Conservation (phyloP, 768 basidiomycete species). For the Collybia sordida region DNA sequence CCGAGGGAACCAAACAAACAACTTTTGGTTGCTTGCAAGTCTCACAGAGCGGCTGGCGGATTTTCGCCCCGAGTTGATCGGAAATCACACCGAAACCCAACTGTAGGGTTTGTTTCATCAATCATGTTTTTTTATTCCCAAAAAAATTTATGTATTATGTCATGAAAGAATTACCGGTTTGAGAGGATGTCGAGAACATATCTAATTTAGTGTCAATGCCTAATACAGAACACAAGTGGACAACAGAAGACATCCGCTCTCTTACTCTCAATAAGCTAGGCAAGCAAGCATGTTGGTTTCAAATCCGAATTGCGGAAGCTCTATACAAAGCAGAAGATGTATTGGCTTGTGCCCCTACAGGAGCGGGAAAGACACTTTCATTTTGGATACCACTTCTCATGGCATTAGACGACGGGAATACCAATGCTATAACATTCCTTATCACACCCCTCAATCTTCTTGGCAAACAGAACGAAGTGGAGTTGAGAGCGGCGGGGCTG, state of each 20-base stretch:
- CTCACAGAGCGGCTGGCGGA: too few species aligned
- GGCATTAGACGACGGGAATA: constrained; percentile 8
- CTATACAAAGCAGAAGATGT: neutral
- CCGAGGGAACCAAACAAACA: too few species aligned
- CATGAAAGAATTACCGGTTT: too few species aligned
- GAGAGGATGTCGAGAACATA: too few species aligned
- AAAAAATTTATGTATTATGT: too few species aligned
- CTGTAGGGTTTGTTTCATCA: too few species aligned
- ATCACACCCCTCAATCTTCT: constrained; percentile 8
- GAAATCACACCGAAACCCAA: too few species aligned
- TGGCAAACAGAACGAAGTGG: constrained; percentile 6
- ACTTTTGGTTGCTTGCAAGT: too few species aligned
- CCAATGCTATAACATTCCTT: constrained; percentile 3
- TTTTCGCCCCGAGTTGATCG: too few species aligned
- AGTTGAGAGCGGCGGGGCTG: neutral
- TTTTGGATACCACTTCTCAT: constrained; percentile 12
- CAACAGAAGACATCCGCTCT: neutral
- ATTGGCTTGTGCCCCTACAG: neutral
- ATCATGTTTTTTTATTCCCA: too few species aligned
- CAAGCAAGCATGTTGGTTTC: too few species aligned
- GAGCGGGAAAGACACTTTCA: constrained; percentile 7
- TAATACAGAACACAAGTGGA: neutral
- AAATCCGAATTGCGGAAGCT: neutral
- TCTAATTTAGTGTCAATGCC: too few species aligned
- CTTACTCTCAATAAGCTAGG: neutral